These are phyloP conservation scores for Leishmania tarentolae DNA, from an alignment of 208 protist species.

Conservation along the genomic window DNA sequence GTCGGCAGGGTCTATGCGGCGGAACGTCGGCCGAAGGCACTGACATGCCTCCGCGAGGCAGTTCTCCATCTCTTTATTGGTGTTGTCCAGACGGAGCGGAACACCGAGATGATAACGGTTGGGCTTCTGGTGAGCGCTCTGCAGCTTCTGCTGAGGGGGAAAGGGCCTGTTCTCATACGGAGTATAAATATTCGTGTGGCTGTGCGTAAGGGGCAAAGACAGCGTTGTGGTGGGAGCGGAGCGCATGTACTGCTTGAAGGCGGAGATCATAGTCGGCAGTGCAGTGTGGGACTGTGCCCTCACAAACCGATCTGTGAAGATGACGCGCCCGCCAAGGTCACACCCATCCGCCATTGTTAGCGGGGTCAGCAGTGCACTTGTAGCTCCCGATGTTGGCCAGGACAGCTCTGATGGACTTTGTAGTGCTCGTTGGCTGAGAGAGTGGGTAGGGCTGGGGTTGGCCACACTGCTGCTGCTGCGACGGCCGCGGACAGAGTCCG, in stretches of 20 bases:
- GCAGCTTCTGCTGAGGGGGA: neutral
- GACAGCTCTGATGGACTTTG: neutral
- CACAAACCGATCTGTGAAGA: conserved; percentile 25
- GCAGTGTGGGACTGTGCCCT: conserved; percentile 14
- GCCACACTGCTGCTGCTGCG: neutral
- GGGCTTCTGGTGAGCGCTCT: neutral
- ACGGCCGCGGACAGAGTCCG: neutral
- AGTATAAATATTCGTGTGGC: neutral
- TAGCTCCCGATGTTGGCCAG: neutral
- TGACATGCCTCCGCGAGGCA: conserved; percentile 6
- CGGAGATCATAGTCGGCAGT: conserved; percentile 20
- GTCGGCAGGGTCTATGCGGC: conserved; percentile 18
- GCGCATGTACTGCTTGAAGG: conserved; percentile 23
- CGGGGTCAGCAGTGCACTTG: neutral
- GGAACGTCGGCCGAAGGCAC: conserved; percentile 15
- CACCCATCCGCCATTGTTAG: neutral
- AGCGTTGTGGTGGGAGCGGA: neutral
- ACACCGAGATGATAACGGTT: conserved; percentile 15
- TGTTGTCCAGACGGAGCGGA: conserved; percentile 2
- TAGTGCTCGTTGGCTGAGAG: neutral
- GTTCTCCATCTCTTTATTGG: conserved; percentile 6
- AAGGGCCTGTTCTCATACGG: neutral
- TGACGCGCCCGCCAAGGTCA: conserved; percentile 10
- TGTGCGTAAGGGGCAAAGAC: neutral
- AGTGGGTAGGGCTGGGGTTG: conserved; percentile 1